Conservation (phyloP, 2,329 filamentous ascomycete genomes). For the Cyanodermella asteris region DNA sequence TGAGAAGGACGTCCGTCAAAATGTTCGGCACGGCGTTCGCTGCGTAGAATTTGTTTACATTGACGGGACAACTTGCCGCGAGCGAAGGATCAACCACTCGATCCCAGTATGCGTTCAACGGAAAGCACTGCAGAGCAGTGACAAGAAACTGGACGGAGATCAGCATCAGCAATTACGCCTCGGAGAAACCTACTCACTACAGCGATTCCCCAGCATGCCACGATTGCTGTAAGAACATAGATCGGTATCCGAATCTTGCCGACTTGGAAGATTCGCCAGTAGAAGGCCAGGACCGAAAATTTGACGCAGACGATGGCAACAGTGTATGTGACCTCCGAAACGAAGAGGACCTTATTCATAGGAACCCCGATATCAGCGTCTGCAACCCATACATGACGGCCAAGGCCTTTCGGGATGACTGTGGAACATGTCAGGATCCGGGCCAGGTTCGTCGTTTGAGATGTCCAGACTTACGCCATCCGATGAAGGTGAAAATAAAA, state of each 20-base stretch:
- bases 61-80: conserved; percentile 2
- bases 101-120: conserved; percentile 3
- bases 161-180: not conserved
- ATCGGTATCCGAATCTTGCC: not conserved
- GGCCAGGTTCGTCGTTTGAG: too few relatives aligned
- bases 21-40: conserved; percentile 3
- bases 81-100: not conserved
- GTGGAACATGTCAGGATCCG: too few relatives aligned
- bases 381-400: too few relatives aligned
- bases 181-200: not conserved
- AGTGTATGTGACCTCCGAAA: conserved; percentile 3
- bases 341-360: conserved; percentile 2
- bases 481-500: not conserved
- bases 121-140: conserved; percentile 4
- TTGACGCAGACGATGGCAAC: conserved; percentile 3
- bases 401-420: too few relatives aligned
- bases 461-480: not conserved
- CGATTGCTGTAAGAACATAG: too few relatives aligned
- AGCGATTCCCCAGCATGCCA: too few relatives aligned
- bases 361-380: too few relatives aligned
- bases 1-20: conserved; percentile 3
- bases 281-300: conserved; percentile 6
- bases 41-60: conserved; percentile 3
- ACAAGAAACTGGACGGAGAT: not conserved
- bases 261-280: conserved; percentile 4